Conservation (phyloP, 1,284 basidiomycete genomes). For the Phlebopus sp. region DNA sequence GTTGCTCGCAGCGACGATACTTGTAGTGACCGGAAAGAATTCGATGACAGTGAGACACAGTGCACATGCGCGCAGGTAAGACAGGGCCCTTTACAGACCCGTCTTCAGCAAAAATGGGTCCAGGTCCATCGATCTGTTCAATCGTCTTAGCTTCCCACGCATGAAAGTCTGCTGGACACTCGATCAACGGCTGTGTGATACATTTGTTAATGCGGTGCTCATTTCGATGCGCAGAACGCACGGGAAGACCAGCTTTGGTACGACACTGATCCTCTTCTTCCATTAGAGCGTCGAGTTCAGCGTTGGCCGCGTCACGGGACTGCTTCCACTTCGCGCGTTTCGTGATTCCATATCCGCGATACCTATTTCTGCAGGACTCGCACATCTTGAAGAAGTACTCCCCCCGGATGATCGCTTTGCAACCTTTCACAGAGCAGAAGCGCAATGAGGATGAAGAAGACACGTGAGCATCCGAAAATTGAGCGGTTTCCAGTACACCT, state of each 20-base stretch:
- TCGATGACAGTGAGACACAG: slow-evolving; percentile 54
- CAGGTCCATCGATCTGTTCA: slow-evolving; percentile 14
- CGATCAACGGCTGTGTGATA: slow-evolving; percentile 18
- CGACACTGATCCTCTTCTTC: slow-evolving; percentile 40
- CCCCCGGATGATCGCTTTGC: slow-evolving; percentile 40
- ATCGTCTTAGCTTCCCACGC: slow-evolving; percentile 38
- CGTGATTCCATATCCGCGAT: slow-evolving; percentile 50
- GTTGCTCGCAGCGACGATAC: slow-evolving; percentile 53
- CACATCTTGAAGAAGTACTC: slow-evolving; percentile 57
- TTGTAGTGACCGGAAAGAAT: slow-evolving; percentile 46
- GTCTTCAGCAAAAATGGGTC: slow-evolving; percentile 8
- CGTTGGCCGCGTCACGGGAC: slow-evolving; percentile 43
- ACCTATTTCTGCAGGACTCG: slow-evolving; percentile 46
- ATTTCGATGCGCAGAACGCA: slow-evolving; percentile 17
- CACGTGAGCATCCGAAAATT: not conserved
- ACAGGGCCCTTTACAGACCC: slow-evolving; percentile 11
- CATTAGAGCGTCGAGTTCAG: slow-evolving; percentile 38
- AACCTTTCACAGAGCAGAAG: slow-evolving; percentile 54
- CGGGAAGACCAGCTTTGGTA: slow-evolving; percentile 35
- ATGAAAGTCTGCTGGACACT: slow-evolving; percentile 28
- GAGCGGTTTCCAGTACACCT: not conserved
- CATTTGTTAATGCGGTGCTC: slow-evolving; percentile 1
- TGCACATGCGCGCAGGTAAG: slow-evolving; percentile 48
- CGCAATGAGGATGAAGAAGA: slow-evolving; percentile 24
- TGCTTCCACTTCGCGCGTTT: slow-evolving; percentile 54